A percentile compares a stretch with the other conserved stretches of the same genome.
These are phyloP conservation scores for Conringia planisiliqua DNA, from an alignment of 345 rosid species.

Conservation along the genomic window DNA sequence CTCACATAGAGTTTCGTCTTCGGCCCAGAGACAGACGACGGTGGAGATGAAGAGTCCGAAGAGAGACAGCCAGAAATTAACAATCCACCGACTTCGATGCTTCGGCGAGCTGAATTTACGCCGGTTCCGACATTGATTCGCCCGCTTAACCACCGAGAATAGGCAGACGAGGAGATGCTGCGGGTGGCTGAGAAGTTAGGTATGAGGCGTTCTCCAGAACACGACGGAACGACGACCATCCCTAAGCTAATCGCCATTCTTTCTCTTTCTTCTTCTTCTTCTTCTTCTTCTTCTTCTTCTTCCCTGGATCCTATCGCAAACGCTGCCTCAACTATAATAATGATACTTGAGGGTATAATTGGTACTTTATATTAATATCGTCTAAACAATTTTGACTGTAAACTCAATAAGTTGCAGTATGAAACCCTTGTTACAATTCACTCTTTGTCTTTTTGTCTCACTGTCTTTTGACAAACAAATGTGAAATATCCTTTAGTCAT, in stretches of 20 bases:
- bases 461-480: too few relatives aligned
- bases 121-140: not conserved
- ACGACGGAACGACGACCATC: slow-evolving; percentile 7
- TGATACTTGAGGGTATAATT: not conserved
- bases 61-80: slow-evolving; percentile 19
- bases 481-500: not conserved
- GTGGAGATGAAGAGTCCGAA: slow-evolving; percentile 25
- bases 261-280: not conserved
- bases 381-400: too few relatives aligned
- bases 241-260: slow-evolving; percentile 25
- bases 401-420: too few relatives aligned
- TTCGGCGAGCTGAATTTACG: not conserved
- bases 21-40: slow-evolving; percentile 21
- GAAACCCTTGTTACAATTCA: too few relatives aligned
- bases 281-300: slow-evolving; percentile 3
- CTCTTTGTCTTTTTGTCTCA: too few relatives aligned
- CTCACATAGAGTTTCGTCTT: slow-evolving; percentile 65
- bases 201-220: not conserved
- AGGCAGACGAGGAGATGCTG: slow-evolving; percentile 10
- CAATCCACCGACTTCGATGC: not conserved
- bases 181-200: not conserved
- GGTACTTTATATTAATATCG: not conserved
- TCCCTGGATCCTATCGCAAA: slow-evolving; percentile 12
- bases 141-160: not conserved
- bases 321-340: not conserved